Evolutionary conservation across 1,284 basidiomycete species (phyloP).

Genomic region (Schizopora paradoxa): DNA sequence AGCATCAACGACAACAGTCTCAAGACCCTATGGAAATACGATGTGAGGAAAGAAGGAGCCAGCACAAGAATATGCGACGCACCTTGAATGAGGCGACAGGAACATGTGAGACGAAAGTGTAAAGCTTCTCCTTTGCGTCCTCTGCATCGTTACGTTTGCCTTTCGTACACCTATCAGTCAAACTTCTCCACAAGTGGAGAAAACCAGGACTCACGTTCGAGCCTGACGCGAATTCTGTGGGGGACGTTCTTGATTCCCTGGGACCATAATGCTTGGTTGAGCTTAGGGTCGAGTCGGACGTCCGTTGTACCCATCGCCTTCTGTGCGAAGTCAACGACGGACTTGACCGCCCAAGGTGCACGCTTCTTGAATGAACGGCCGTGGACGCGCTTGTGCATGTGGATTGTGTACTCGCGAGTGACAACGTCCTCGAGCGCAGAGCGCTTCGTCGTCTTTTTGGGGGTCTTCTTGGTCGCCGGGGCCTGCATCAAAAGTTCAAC

Average conservation of each 20-base stretch:
- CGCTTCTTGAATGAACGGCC: constrained; percentile 92
- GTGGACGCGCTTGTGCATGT: constrained; percentile 90
- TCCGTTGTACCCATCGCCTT: constrained; percentile 93
- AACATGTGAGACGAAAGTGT: constrained; percentile 84
- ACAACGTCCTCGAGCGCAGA: constrained; percentile 95
- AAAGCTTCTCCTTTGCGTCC: constrained; percentile 96
- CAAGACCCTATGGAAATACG: no score
- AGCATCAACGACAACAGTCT: no score
- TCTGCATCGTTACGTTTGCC: constrained; percentile 93
- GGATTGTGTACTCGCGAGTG: constrained; percentile 94
- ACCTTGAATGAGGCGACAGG: constrained; percentile 84
- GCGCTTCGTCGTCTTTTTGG: constrained; percentile 72
- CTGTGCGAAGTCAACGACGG: constrained; percentile 82
- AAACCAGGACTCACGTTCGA: constrained; percentile 72
- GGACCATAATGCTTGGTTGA: constrained; percentile 92
- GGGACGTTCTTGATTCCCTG: constrained; percentile 89
- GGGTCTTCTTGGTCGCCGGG: constrained; percentile 37
- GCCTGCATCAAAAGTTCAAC: constrained; percentile 21
- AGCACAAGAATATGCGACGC: no score
- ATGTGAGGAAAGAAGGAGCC: not conserved
- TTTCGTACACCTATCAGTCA: no score
- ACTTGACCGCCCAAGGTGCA: constrained; percentile 91
- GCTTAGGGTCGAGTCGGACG: constrained; percentile 86
- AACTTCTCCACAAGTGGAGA: no score
- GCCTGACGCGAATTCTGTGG: constrained; percentile 83